A percentile compares a stretch with the other conserved stretches of the same genome.
Conservation (phyloP, 2,329 filamentous ascomycete species). For the Emergomyces pasteurianus region DNA sequence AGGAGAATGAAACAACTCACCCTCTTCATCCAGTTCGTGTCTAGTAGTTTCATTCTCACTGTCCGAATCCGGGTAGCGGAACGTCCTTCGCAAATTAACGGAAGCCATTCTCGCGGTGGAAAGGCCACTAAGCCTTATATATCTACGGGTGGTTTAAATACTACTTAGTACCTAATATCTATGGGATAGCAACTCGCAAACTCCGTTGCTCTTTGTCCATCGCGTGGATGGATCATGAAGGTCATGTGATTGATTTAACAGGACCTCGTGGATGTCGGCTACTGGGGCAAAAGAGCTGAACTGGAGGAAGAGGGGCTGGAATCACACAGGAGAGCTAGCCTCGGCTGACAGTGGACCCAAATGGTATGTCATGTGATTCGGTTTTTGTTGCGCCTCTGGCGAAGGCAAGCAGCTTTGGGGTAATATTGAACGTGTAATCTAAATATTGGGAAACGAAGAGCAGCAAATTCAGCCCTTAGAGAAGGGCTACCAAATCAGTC, state of each 20-base stretch:
- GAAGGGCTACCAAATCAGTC: neutral
- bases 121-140: neutral
- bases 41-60: conserved; percentile 43
- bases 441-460: neutral
- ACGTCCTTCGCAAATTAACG: conserved; percentile 61
- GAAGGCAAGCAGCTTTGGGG: neutral
- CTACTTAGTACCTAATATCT: too few species aligned
- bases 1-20: conserved; percentile 27
- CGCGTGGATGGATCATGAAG: neutral
- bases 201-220: too few species aligned
- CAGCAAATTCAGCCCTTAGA: neutral
- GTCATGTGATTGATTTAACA: too few species aligned
- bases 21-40: conserved; percentile 64
- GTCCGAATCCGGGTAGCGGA: conserved; percentile 58
- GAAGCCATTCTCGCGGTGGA: conserved; percentile 14
- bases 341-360: too few species aligned
- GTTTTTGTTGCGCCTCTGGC: too few species aligned
- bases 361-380: neutral
- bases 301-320: too few species aligned
- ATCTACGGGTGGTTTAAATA: neutral
- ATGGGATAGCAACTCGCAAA: too few species aligned
- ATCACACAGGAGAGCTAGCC: too few species aligned
- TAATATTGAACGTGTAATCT: neutral
- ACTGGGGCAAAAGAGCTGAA: too few species aligned
- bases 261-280: too few species aligned